These are phyloP conservation scores for Paulownia fortunei DNA, from an alignment of 257 asterid species.

Conservation along the genomic window DNA sequence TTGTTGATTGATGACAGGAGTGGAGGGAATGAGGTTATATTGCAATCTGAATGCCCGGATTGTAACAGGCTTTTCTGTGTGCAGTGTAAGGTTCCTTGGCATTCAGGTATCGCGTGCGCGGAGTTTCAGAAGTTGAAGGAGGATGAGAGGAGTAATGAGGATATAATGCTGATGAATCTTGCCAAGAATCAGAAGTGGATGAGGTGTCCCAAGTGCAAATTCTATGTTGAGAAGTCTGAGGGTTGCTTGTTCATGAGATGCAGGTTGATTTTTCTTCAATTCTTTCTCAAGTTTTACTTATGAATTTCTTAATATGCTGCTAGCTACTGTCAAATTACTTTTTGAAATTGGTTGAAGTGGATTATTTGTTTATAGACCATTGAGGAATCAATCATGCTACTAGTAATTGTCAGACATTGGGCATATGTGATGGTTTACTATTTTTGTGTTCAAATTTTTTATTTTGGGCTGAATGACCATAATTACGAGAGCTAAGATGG, in stretches of 20 bases:
- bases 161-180: conserved; percentile 51
- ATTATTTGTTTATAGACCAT: background rate
- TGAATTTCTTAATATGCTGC: background rate
- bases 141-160: conserved; percentile 57
- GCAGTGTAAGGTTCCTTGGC: conserved; percentile 69
- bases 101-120: conserved; percentile 44
- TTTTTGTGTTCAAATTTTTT: background rate
- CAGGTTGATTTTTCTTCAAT: conserved; percentile 50
- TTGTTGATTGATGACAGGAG: conserved; percentile 46
- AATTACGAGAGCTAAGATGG: background rate
- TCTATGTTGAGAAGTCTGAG: conserved; percentile 53
- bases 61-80: conserved; percentile 68
- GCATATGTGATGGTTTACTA: background rate
- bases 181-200: conserved; percentile 47
- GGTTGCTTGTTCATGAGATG: conserved; percentile 76
- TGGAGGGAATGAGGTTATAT: background rate
- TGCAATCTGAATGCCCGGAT: conserved; percentile 55
- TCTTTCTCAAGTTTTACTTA: background rate
- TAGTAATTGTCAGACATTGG: background rate
- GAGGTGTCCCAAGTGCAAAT: conserved; percentile 65
- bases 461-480: background rate
- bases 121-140: conserved; percentile 50
- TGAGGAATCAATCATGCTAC: background rate
- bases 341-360: background rate
- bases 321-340: background rate